Percentiles rank a stretch among this genome's conserved stretches.
These are phyloP conservation scores for Entomortierella parvispora DNA, from an alignment of 192 early-diverging fungal species.

Conservation along the genomic window DNA sequence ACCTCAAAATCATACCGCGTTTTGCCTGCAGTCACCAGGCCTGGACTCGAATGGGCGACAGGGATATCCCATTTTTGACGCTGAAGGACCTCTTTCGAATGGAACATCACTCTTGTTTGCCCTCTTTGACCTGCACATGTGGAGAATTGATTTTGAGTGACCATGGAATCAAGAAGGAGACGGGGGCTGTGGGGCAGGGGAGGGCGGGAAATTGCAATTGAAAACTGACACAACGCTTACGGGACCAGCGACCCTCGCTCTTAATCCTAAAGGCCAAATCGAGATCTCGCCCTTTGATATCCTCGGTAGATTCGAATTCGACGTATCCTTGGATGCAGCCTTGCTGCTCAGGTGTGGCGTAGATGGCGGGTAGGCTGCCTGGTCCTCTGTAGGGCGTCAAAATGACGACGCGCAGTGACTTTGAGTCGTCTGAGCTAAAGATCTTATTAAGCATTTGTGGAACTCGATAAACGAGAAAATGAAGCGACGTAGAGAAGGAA, in stretches of 20 bases:
- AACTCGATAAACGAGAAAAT: background rate
- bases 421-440: conserved; percentile 5
- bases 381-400: conserved; percentile 34
- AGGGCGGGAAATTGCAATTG: background rate
- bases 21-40: conserved; percentile 19
- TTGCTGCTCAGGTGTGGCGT: conserved; percentile 19
- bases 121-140: conserved; percentile 16
- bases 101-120: conserved; percentile 7
- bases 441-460: conserved; percentile 15
- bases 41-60: conserved; percentile 6
- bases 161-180: background rate
- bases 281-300: conserved; percentile 25
- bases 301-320: conserved; percentile 25
- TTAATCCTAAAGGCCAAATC: conserved; percentile 29
- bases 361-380: conserved; percentile 39
- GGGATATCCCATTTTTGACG: conserved; percentile 18
- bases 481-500: background rate
- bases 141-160: too few species aligned
- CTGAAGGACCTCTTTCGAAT: conserved; percentile 28
- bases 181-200: background rate
- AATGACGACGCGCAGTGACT: conserved; percentile 21
- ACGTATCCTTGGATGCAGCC: conserved; percentile 28
- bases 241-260: conserved; percentile 27
- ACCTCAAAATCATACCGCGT: conserved; percentile 30
- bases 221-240: conserved; percentile 8